These are phyloP conservation scores for Aspergillus novoparasiticus DNA, from an alignment of 2,329 filamentous ascomycete genomes.

Conservation along the genomic window DNA sequence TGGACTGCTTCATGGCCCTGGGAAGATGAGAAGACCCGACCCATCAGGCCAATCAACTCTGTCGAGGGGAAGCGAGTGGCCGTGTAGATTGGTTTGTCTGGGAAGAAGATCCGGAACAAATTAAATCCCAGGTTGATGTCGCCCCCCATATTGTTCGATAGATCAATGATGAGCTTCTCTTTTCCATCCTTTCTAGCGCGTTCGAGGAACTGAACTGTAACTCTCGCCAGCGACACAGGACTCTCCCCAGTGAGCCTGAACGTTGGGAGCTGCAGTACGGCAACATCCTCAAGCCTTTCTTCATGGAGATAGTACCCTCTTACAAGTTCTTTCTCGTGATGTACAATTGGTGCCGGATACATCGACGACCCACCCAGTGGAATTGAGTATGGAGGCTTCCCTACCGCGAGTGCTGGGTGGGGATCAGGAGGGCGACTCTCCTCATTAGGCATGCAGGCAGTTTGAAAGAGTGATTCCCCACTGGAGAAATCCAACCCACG, in stretches of 20 bases:
- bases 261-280: constrained; percentile 44
- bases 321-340: neutral
- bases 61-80: constrained; percentile 52
- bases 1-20: neutral
- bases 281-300: constrained; percentile 39
- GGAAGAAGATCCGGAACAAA: constrained; percentile 59
- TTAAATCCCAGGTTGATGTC: constrained; percentile 50
- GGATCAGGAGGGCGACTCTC: too few species aligned
- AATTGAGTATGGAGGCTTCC: neutral
- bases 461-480: neutral
- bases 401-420: neutral
- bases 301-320: neutral
- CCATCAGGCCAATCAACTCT: constrained; percentile 40
- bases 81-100: constrained; percentile 46
- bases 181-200: constrained; percentile 45
- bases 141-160: constrained; percentile 64
- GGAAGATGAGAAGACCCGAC: constrained; percentile 25
- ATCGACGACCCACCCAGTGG: neutral
- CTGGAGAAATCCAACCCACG: neutral
- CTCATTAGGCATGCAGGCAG: neutral
- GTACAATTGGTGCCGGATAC: neutral
- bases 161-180: constrained; percentile 66
- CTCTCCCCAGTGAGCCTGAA: constrained; percentile 21
- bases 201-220: too few species aligned
- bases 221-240: too few species aligned